Evolutionary conservation across 2,329 filamentous ascomycete species (phyloP), one percentile per base, ranked within the genome.

Genomic region (Cercospora zeina): DNA sequence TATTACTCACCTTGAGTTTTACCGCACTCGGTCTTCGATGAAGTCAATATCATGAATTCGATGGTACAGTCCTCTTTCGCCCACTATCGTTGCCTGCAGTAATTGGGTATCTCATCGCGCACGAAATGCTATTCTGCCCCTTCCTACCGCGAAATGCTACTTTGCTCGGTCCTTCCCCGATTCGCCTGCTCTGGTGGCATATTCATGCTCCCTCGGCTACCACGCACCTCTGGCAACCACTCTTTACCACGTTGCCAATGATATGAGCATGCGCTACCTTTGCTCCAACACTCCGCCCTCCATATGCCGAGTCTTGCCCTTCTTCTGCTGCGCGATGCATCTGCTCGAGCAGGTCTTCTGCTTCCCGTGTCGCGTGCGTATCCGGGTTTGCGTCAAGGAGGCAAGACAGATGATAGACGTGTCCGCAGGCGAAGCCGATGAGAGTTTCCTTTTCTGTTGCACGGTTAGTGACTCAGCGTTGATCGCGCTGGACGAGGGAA

Each of bases 211-310:
- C 65, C 31, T 64, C 65, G 9, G 62, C 53, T 1, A 68, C 50
- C 5, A 60, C 55, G 58, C 65, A 68, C 50, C 65, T 56, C 61
- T 65, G 62, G 58, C 67, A 68, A 0, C 67, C 67, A 24, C 65
- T 65, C 30, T 59, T 64, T 21, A 68, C 63, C 37, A 85, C 85
- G 70, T 93, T 89, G 68, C 87, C 83, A 63, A 96, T 77, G 59
- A 96, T 74, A 66, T 91, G 84, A 39, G 93, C 92, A 73, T 91
- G 90, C 66, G 90, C 95, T 30, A 96, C 91, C 77, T 97, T 97
- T 31, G 88, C 86, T 0, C 91, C 90, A 6, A 97, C 87, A 58
- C 89, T 90, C 61, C 88, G 82, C 7, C 83, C 69, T 24, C 64
- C 60, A 58, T 70, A 68, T 5, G 75, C 59, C 14, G 75, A 77